Evolutionary conservation across 164 flowering plant species (phyloP), one percentile per base, ranked within the genome.

Genomic region (Aristolochia californica): DNA sequence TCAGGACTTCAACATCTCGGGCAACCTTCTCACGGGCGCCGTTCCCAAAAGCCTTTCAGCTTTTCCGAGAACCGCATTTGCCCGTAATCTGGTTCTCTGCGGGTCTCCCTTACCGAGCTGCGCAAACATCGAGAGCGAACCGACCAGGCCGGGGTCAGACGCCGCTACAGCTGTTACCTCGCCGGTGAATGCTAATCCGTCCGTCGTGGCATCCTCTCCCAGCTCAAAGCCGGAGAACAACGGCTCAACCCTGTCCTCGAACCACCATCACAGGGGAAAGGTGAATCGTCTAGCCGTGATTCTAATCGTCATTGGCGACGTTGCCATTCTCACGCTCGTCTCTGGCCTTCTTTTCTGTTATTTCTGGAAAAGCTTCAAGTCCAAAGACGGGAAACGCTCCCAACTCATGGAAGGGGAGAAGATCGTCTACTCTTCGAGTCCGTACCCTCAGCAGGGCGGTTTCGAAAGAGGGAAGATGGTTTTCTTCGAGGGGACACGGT

Each of bases 391-490:
- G 26, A 63, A 55, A 34, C 4, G 62, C 43, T 75, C 81, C 22
- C 72, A 69, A 28, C 38, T 82, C 4, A 43, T 66, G 4, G 78
- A 76, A 55, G 75, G 74, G 20, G 93, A 84, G 66, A 85, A 84
- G 60, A 80, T 86, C 16, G 79, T 83, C 20, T 81, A 80, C 74
- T 78, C 91, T 2, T 65, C 83, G 51, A 78, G 80, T 44, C 83
- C 88, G 47, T 81, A 77, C 55, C 73, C 78, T 22, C 67, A 68
- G 8, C 78, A 70, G 55, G 62, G 48, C 10, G 80, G 75, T 18
- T 55, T 56, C 17, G 94, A 83, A 71, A 74, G 85, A 67, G 95
- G 95, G 0, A 68, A 70, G 53, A 80, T 90, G 91, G 84, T 87
- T 59, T 90, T 90, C 71, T 81, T 83, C 57, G 84, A 83, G 13